Base-by-base conservation (phyloP, 192 early-diverging fungal genomes). In the Pilobolus umbonatus region DNA sequence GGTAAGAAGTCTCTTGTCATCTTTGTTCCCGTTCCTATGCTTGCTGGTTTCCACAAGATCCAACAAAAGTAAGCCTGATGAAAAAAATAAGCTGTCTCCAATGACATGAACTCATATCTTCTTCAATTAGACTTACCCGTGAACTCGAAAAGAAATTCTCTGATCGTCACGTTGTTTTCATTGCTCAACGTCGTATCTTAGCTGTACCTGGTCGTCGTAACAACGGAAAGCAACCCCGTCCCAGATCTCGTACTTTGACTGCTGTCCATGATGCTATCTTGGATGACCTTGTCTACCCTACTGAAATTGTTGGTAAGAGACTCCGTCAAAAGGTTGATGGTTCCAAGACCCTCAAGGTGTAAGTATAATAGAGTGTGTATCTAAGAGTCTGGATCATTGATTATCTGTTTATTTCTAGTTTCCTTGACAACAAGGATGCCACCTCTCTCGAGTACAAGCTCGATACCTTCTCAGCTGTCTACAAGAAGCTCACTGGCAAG, bases 61-160 rank as follows among this genome's bases (percentile, higher is more conserved):
- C 94, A 96, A 80, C 29, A 55, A 53, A 83, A 86, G 78, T 80
- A 75, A 10, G 42, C 30, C 15, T 55, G 42, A 21, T 14, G 24
- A 46, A 46, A 50, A 19, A 19, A 31, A n/a, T 49, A 31, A 12
- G 11, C 5, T 24, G 19, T 15, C 2, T 9, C 32, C 3, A 15
- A 44, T 35, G 47, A 49, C 17, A 25, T 19, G 5, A 50, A 26
- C 5, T 7, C 35, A 32, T 4, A 17, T 15, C 12, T 21, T 21
- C 1, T 31, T 34, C 6, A 5, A 7, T 52, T 51, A 82, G 89
- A 68, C 88, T 99, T 40, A 93, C 94, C 67, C 93, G 96, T 74
- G 96, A 99, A 84, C 84, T 99, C 64, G 96, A 99, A 85, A 99
- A 99, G 92, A 99, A 99, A 90, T 97, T 99, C 88, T 92, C 92